Evolutionary conservation across 1,139 yeast genomes (phyloP).

Genomic region (Lodderomyces orthopsilosis): DNA sequence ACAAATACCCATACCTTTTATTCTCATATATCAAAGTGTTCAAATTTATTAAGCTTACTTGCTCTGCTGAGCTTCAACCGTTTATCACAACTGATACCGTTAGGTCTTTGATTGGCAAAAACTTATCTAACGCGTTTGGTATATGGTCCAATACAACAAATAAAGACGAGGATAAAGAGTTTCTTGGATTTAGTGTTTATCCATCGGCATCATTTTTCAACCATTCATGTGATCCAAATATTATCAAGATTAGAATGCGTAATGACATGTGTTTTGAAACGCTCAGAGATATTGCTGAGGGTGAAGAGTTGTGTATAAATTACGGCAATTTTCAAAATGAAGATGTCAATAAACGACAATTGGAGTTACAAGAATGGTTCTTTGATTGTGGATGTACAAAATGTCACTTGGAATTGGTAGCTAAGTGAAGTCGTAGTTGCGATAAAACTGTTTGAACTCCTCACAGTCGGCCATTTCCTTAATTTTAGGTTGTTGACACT

Average conservation of each 20-base stretch:
- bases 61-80: slow-evolving; percentile 37
- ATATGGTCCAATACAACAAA: slow-evolving; percentile 53
- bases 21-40: slow-evolving; percentile 50
- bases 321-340: slow-evolving; percentile 55
- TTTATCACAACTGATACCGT: slow-evolving; percentile 40
- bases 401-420: slow-evolving; percentile 26
- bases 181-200: slow-evolving; percentile 62
- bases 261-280: slow-evolving; percentile 26
- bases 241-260: slow-evolving; percentile 27
- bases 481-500: slow-evolving; percentile 57
- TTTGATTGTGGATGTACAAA: slow-evolving; percentile 55
- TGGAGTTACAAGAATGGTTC: slow-evolving; percentile 55
- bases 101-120: slow-evolving; percentile 55
- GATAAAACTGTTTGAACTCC: slow-evolving; percentile 50
- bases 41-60: slow-evolving; percentile 45
- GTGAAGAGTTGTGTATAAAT: slow-evolving; percentile 59
- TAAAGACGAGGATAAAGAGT: slow-evolving; percentile 52
- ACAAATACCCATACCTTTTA: slow-evolving; percentile 49
- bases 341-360: slow-evolving; percentile 39
- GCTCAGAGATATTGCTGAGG: slow-evolving; percentile 28
- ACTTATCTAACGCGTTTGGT: slow-evolving; percentile 74
- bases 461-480: slow-evolving; percentile 64
- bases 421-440: slow-evolving; percentile 41
- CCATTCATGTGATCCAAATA: slow-evolving; percentile 60
- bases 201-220: slow-evolving; percentile 72